Conservation (phyloP, 345 rosid genomes). For the Boechera stricta region DNA sequence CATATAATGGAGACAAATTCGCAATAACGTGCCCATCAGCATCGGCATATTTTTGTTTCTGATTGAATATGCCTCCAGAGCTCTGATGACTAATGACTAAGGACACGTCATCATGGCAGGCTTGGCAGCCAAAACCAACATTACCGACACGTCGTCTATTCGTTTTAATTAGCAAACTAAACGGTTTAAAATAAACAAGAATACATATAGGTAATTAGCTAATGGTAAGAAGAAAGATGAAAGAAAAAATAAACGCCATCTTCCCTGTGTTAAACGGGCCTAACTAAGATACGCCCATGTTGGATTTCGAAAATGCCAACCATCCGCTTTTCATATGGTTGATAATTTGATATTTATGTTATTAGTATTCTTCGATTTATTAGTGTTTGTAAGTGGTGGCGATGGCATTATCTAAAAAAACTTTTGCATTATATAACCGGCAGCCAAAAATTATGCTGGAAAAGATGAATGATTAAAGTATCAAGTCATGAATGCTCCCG, state of each 20-base stretch:
- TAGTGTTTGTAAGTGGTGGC: not conserved
- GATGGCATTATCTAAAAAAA: not conserved
- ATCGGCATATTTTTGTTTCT: conserved; percentile 36
- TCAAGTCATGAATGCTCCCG: not conserved
- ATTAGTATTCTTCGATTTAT: not conserved
- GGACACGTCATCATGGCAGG: conserved; percentile 20
- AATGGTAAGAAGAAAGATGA: not conserved
- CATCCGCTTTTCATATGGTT: not conserved
- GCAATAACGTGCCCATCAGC: conserved; percentile 43
- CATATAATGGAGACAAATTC: conserved; percentile 33
- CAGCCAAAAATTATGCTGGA: not conserved
- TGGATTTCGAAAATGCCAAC: not conserved
- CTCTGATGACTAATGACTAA: conserved; percentile 20
- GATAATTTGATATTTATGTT: not conserved
- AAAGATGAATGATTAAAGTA: conserved; percentile 32
- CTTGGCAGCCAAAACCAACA: not conserved
- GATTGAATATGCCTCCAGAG: conserved; percentile 33
- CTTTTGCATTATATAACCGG: not conserved
- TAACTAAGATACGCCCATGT: not conserved
- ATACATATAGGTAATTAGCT: not conserved
- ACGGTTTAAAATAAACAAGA: not conserved
- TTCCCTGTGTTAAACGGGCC: not conserved
- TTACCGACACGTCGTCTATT: conserved; percentile 30
- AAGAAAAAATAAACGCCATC: not conserved
- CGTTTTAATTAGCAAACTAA: not conserved